Conservation (phyloP, 768 basidiomycete genomes). For the Boletus subcaerulescens region DNA sequence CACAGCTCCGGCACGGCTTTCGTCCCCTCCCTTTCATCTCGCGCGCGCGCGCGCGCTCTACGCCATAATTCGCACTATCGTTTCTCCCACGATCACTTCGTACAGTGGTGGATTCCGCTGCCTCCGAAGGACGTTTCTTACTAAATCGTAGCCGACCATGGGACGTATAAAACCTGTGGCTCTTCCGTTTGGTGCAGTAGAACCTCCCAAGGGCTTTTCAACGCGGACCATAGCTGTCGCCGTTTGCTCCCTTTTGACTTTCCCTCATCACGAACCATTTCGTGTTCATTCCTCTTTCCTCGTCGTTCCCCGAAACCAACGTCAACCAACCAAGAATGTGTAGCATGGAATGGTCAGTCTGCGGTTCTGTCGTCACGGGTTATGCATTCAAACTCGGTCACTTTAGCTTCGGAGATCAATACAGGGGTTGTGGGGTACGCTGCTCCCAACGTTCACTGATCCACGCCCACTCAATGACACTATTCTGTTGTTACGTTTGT, state of each 20-base stretch:
- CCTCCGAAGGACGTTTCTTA: slow-evolving; percentile 30
- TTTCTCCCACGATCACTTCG: slow-evolving; percentile 36
- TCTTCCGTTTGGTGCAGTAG: neutral
- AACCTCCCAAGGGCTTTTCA: neutral
- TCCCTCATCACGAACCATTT: neutral
- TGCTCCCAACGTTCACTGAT: neutral
- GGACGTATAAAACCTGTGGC: slow-evolving; percentile 28
- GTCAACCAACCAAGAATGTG: slow-evolving; percentile 42
- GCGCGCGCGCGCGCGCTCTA: slow-evolving; percentile 3
- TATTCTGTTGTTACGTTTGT: neutral
- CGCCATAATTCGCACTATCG: slow-evolving; percentile 11
- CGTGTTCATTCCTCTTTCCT: neutral
- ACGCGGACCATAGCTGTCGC: neutral
- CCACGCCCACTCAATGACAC: slow-evolving; percentile 2
- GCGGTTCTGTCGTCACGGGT: neutral
- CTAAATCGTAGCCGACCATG: slow-evolving; percentile 25
- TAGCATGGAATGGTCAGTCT: slow-evolving; percentile 51
- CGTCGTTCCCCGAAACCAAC: slow-evolving; percentile 2
- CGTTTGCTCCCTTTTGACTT: neutral
- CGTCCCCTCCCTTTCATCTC: slow-evolving; percentile 1
- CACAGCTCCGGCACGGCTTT: slow-evolving; percentile 22
- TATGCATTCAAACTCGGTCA: slow-evolving; percentile 5
- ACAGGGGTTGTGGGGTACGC: slow-evolving; percentile 42
- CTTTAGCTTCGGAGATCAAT: slow-evolving; percentile 39
- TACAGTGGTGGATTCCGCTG: slow-evolving; percentile 26